A percentile compares a stretch with the other conserved stretches of the same genome.
Evolutionary conservation across 139 green algal genomes (phyloP).

Genomic region (Yamagishiella unicocca): DNA sequence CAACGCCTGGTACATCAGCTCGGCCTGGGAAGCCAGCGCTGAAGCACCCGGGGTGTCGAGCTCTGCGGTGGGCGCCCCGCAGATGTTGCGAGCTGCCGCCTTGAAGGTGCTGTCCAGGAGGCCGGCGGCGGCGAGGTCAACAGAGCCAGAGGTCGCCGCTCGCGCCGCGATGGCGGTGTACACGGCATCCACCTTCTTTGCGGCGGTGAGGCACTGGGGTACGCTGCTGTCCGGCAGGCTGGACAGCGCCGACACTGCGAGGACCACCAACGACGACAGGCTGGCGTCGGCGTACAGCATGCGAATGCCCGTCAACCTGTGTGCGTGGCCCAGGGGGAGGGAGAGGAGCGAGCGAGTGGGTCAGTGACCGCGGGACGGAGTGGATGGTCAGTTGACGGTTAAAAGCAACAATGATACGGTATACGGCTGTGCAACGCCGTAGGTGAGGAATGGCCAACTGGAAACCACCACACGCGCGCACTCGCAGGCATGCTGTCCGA

Average conservation of each 20-base stretch:
- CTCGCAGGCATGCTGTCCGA: not conserved
- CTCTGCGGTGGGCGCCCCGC: not conserved
- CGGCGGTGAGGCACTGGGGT: not conserved
- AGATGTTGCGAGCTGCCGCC: not conserved
- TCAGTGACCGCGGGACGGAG: not conserved
- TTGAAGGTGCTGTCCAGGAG: not conserved
- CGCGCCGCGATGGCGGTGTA: not conserved
- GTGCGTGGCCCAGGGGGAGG: not conserved
- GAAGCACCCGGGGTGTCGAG: not conserved
- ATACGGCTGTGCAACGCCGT: not conserved
- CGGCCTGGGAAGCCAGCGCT: not conserved
- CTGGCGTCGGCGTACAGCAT: slow-evolving; percentile 4
- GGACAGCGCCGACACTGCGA: not conserved
- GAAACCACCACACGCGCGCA: not conserved
- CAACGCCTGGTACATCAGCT: not conserved
- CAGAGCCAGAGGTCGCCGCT: not conserved
- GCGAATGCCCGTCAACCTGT: not conserved
- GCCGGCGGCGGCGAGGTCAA: not conserved
- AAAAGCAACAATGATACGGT: not conserved
- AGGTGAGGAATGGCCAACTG: not conserved
- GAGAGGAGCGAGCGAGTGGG: not conserved
- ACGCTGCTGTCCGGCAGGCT: not conserved
- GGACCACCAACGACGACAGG: not conserved
- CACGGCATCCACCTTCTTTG: not conserved
- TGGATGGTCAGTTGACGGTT: not conserved